Conservation (phyloP, 2,329 filamentous ascomycete species). For the Leptographium galeiforme region DNA sequence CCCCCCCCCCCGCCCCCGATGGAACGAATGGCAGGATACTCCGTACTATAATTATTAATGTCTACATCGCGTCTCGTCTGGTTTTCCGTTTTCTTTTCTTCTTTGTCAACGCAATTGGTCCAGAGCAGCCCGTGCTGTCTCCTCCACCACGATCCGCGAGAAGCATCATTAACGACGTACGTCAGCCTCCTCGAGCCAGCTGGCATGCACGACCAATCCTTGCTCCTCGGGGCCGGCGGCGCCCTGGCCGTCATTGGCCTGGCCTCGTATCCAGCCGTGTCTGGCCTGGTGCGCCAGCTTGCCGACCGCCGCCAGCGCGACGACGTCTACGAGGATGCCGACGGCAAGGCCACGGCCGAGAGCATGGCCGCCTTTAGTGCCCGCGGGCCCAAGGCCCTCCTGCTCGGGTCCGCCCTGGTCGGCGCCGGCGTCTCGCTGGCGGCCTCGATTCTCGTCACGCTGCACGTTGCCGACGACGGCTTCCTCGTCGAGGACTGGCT, state of each 20-base stretch:
- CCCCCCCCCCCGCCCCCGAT: too few species aligned
- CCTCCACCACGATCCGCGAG: not conserved
- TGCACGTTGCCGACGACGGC: slow-evolving; percentile 20
- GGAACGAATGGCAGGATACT: too few species aligned
- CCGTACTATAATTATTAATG: not conserved
- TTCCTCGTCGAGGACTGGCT: slow-evolving; percentile 46
- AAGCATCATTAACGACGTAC: too few species aligned
- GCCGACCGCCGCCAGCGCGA: slow-evolving; percentile 18
- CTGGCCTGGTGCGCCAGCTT: slow-evolving; percentile 16
- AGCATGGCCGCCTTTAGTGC: slow-evolving; percentile 50
- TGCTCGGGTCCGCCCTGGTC: slow-evolving; percentile 38
- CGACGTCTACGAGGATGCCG: slow-evolving; percentile 49
- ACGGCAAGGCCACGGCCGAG: slow-evolving; percentile 54
- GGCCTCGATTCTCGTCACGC: slow-evolving; percentile 38
- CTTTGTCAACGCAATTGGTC: too few species aligned
- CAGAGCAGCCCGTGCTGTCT: not conserved
- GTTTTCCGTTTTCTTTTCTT: not conserved
- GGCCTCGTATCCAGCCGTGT: slow-evolving; percentile 17
- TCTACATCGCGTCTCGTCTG: not conserved
- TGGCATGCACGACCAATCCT: slow-evolving; percentile 17
- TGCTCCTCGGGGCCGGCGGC: slow-evolving; percentile 14
- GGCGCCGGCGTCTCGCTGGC: slow-evolving; percentile 44
- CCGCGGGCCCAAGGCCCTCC: slow-evolving; percentile 38
- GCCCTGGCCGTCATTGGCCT: slow-evolving; percentile 17
- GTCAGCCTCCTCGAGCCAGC: not conserved